A percentile compares a stretch with the other conserved stretches of the same genome.
phyloP scores from a whole-genome alignment of 306 rosid genomes.

The Cyclanthera cordifolia region DNA sequence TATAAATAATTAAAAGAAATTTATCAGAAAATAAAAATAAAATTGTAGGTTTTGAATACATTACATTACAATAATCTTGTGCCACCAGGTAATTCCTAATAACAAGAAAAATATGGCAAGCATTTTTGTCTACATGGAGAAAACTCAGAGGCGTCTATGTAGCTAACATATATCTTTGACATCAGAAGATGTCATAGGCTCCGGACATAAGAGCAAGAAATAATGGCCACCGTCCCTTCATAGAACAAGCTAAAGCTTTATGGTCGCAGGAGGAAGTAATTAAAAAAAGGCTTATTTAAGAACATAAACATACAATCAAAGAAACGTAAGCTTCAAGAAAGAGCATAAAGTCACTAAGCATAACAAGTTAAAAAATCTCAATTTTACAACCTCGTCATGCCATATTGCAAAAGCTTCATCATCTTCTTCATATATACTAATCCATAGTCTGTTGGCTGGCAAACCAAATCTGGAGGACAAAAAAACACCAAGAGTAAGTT shows the following conservation, averaged over 20 bases:
- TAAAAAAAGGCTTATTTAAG: background rate
- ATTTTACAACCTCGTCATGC: conserved; percentile 53
- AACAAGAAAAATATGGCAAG: background rate
- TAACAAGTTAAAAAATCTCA: background rate
- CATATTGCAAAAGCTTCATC: conserved; percentile 69
- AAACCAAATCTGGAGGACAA: conserved; percentile 50
- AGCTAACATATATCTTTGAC: background rate
- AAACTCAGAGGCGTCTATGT: background rate
- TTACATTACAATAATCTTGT: background rate
- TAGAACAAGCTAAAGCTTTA: background rate
- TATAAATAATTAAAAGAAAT: background rate
- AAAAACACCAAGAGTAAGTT: background rate
- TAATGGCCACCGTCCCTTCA: background rate
- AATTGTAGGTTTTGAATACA: background rate
- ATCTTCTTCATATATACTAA: conserved; percentile 73
- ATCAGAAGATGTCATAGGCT: background rate
- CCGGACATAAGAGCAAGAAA: background rate
- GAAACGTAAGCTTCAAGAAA: background rate
- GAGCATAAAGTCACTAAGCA: background rate
- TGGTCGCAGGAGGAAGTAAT: background rate
- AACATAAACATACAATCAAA: background rate
- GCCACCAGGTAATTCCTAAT: background rate
- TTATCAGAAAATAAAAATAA: background rate
- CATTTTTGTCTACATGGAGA: background rate
- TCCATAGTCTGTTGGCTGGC: conserved; percentile 64